Base-by-base conservation (phyloP, 306 rosid species). In the Glycyrrhiza uralensis region DNA sequence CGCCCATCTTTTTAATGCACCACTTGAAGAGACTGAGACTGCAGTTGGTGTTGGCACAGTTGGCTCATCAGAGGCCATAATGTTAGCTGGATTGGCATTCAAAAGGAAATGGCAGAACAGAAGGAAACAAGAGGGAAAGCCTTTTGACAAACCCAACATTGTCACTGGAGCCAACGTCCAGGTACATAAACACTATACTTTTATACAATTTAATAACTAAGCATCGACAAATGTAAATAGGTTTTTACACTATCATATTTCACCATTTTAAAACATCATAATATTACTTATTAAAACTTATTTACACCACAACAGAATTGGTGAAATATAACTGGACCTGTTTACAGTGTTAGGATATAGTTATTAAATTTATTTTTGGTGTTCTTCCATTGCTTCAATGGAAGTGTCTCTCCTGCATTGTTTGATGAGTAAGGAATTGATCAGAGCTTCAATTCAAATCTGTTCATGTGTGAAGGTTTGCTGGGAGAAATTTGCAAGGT, bases 401-500 rank as follows among this genome's bases (percentile, higher is more conserved):
- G n/a, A n/a, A n/a, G n/a, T n/a, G n/a, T n/a, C n/a, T n/a, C n/a
- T n/a, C n/a, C n/a, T n/a, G 20, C 66, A 44, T 44, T 45, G 3
- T 10, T 23, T 57, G 28, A 28, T 30, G 59, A 20, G 12, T 30
- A 26, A 7, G 47, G 3, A 32, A 18, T 15, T 17, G 9, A 57
- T 3, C 7, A 20, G 7, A 15, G 59, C 35, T 30, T 65, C 8
- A 24, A 24, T 64, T 74, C n/a, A n/a, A n/a, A 17, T 64, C 2
- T 33, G 30, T 36, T 33, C 0, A 1, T 38, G 67, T 68, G 69
- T 73, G 75, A 65, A 91, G 97, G 96, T 93, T 42, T 93, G 97
- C 72, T 93, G 98, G 98, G 97, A 93, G 89, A 93, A 93, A 84
- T 93, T 93, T 44, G 98, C 98, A 7, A 85, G 98, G 83, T 93